phyloP scores from a whole-genome alignment of 305 asterid species.

The Stenogyne calaminthoides region DNA sequence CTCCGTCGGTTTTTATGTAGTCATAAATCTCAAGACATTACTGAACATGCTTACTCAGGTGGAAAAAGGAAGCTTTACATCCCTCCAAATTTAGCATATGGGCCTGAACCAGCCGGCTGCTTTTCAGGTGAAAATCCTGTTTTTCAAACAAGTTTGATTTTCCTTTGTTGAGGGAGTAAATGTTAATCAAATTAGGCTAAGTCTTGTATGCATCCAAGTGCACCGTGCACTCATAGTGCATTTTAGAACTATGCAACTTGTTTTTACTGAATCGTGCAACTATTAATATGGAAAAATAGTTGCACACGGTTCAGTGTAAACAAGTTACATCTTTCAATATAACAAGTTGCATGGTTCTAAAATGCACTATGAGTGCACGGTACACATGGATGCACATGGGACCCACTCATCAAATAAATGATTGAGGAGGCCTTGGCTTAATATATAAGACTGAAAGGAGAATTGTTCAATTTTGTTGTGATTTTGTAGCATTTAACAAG shows the following conservation, averaged over 20 bases:
- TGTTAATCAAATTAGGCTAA: no score
- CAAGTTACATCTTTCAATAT: no score
- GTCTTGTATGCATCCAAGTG: no score
- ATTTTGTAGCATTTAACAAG: background rate
- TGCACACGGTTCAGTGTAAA: no score
- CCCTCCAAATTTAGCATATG: constrained; percentile 85
- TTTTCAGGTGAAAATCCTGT: constrained; percentile 58
- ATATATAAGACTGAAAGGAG: background rate
- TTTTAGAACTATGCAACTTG: no score
- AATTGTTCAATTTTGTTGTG: background rate
- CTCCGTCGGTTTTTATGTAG: background rate
- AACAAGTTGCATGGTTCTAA: no score
- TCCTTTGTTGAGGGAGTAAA: background rate
- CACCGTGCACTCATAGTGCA: no score
- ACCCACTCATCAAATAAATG: background rate
- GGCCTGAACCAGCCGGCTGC: constrained; percentile 97
- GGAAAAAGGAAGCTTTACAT: constrained; percentile 84
- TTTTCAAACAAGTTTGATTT: background rate
- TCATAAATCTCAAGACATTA: background rate
- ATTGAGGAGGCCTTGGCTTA: no score
- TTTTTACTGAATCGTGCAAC: no score
- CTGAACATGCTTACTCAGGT: constrained; percentile 41
- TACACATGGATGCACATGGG: no score
- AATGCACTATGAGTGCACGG: no score
- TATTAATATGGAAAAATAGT: no score